Evolutionary conservation across 208 protist genomes (phyloP), one percentile per base, ranked within the genome.

Genomic region (Lotmaria passim): DNA sequence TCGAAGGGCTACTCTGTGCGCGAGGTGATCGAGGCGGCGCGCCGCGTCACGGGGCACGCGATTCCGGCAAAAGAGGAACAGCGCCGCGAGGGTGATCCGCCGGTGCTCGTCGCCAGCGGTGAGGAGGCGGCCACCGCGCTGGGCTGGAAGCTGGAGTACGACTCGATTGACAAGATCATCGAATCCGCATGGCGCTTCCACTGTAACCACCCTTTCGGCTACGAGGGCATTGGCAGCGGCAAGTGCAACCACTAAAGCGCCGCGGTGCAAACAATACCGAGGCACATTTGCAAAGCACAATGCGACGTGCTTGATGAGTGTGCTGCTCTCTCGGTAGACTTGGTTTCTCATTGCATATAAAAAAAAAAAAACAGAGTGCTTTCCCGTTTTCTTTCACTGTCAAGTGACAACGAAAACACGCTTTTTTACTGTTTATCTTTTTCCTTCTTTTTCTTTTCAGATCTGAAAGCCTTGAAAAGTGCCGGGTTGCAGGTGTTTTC

Each of bases 1-100:
- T 97, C 97, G 46, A 81, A 77, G 28, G 97, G 97, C 33, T 94
- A 93, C 70, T 98, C 94, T 12, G 98, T 99, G 17, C 79, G 97
- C 15, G 96, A 99, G 67, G 97, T 99, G 70, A 86, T 98, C 38
- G 70, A 88, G 51, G 94, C 96, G 38, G 90, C 97, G 23, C 83
- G 95, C 21, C 86, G 88, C 31, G 97, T 98, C 1, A 93, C 86
- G 15, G 95, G 97, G 0, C 91, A 94, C 43, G 71, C 89, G 2
- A 96, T 99, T 64, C 83, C 93, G 0, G 92, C 85, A 48, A 82
- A 87, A 66, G 87, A 91, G 74, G 79, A 78, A 50, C 58, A 77
- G 28, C 86, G 88, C 17, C 86, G 91, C 17, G 70, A 72, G 23
- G 91, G 91, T 7, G 91, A 96, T 53, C 86, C 84, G 53, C 80